Conservation (phyloP, 345 rosid genomes). For the Cardamine chenopodiifolia region DNA sequence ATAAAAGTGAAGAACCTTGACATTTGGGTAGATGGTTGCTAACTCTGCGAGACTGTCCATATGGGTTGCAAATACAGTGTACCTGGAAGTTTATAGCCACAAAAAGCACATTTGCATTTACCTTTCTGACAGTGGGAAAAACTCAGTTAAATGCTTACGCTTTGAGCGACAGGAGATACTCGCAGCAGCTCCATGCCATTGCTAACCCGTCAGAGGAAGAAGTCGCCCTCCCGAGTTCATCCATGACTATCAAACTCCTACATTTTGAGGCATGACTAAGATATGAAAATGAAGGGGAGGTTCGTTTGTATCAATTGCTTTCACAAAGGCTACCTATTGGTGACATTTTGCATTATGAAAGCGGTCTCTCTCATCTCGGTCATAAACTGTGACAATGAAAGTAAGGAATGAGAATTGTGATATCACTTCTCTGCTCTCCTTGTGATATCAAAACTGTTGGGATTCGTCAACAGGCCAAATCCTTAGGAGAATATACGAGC, state of each 20-base stretch:
- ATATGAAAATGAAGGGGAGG: constrained; percentile 9
- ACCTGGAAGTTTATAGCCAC: constrained; percentile 53
- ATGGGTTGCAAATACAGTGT: constrained; percentile 82
- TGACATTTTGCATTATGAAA: constrained; percentile 88
- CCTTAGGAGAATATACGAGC: constrained; percentile 11
- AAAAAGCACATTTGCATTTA: constrained; percentile 6
- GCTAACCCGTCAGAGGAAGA: constrained; percentile 95
- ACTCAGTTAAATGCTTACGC: constrained; percentile 55
- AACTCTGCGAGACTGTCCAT: constrained; percentile 84
- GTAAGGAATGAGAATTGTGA: background rate
- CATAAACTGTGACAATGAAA: constrained; percentile 73
- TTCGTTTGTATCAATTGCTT: background rate
- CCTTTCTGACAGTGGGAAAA: background rate
- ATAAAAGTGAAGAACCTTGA: constrained; percentile 75
- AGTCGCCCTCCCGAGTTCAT: constrained; percentile 98
- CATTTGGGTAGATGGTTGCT: constrained; percentile 84
- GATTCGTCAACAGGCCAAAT: constrained; percentile 26
- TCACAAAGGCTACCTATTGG: constrained; percentile 59
- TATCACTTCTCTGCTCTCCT: constrained; percentile 12
- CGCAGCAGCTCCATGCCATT: constrained; percentile 98
- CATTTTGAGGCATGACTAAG: background rate
- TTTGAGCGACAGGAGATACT: constrained; percentile 73
- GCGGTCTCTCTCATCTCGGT: constrained; percentile 99
- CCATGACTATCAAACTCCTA: constrained; percentile 92
- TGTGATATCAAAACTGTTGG: background rate